phyloP scores from a whole-genome alignment of 2,329 filamentous ascomycete species.

The Colletotrichum sp. region DNA sequence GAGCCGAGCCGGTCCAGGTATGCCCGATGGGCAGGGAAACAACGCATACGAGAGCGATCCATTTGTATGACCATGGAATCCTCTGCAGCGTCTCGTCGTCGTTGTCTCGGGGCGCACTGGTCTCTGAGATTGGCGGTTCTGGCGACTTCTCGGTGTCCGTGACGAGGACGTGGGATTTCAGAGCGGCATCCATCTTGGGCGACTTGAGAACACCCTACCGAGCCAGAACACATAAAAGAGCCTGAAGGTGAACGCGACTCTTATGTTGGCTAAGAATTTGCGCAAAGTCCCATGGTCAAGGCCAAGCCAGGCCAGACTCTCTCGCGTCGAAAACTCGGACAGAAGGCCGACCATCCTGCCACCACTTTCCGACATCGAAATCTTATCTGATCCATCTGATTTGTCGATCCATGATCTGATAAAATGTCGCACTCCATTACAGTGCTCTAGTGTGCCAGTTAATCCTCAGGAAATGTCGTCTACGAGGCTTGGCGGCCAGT shows the following conservation, averaged over 20 bases:
- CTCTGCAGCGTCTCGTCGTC: neutral
- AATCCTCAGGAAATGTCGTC: neutral
- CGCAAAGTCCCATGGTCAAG: neutral
- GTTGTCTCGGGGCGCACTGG: neutral
- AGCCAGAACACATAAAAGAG: neutral
- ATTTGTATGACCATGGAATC: constrained; percentile 26
- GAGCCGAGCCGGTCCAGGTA: constrained; percentile 23
- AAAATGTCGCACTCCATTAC: neutral
- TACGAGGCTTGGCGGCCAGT: neutral
- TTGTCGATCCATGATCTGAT: neutral
- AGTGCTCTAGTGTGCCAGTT: neutral
- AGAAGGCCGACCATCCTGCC: neutral
- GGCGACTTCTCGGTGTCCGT: neutral
- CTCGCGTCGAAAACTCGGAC: neutral
- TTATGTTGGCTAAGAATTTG: neutral
- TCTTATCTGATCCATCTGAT: constrained; percentile 3
- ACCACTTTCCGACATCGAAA: neutral
- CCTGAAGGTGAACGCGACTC: neutral
- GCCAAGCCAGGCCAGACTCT: neutral
- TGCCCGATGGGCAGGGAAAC: constrained; percentile 26
- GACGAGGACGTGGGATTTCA: neutral
- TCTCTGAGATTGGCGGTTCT: neutral
- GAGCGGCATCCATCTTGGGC: neutral
- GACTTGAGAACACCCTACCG: neutral
- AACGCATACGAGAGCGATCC: constrained; percentile 26